Evolutionary conservation across 176 grass and related monocot species (phyloP), one percentile per base, ranked within the genome.

Genomic region (Cenchrus fungigraminus): DNA sequence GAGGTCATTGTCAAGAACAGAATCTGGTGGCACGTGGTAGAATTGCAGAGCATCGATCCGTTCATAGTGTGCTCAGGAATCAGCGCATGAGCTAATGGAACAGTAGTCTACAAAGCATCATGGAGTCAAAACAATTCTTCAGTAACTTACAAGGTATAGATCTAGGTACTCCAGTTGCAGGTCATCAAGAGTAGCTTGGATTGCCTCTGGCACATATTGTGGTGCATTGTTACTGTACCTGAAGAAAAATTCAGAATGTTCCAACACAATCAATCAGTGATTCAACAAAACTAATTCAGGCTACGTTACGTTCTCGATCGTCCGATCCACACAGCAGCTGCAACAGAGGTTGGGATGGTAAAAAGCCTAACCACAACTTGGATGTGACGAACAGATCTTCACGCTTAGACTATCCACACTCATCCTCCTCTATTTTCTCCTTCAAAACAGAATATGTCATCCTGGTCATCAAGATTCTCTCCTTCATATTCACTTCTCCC

Each of bases 101-200:
- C 56, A n/a, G 4, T 16, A 6, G 0, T 59, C 56, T 54, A 54
- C 4, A 52, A 52, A 52, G 50, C 6, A 57, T 55, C 52, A 55
- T 5, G 13, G 47, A 14, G 52, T 1, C 52, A 16, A 55, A 16
- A 16, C 16, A 57, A 7, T 57, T 57, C 16, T 57, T 17, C 16
- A 57, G 15, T 15, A 50, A 58, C 80, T 77, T 87, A 91, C 89
- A 37, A 88, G 89, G 77, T 91, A 91, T 61, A 91, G 89, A 65
- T 91, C 85, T 15, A 88, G 45, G 69, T 91, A 91, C 28, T 91
- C 85, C 15, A 80, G 79, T 13, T 85, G 85, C 34, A 91, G 64
- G 16, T 85, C 71, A 4, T 71, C 77, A 50, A 91, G 69, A 31
- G 89, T 91, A 60, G 37, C 15, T 17, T 85, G 77, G 37, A 91